phyloP scores from a whole-genome alignment of 257 asterid species.

The Salvia hispanica region DNA sequence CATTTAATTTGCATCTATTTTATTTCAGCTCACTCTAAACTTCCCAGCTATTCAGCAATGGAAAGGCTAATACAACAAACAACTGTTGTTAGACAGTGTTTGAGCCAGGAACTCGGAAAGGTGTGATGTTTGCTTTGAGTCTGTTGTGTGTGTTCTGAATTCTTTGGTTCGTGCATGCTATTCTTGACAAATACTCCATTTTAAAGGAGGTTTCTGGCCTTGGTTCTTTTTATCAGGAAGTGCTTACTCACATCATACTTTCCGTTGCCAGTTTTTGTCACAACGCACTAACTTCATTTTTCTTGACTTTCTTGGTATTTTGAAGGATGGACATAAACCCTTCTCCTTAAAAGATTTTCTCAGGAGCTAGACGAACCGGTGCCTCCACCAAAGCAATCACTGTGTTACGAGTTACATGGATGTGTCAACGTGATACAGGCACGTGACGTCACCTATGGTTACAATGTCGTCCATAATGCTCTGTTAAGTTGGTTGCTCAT shows the following conservation, averaged over 20 bases:
- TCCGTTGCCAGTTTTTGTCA: slow-evolving; percentile 1
- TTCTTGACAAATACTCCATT: not conserved
- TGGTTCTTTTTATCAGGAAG: not conserved
- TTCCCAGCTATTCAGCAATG: slow-evolving; percentile 68
- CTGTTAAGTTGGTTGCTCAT: not conserved
- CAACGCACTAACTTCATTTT: not conserved
- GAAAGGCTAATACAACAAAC: slow-evolving; percentile 88
- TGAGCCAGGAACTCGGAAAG: slow-evolving; percentile 77
- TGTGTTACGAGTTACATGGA: not conserved
- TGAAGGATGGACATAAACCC: slow-evolving; percentile 61
- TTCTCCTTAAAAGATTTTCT: slow-evolving; percentile 77
- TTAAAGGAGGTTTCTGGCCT: not conserved
- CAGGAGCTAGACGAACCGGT: slow-evolving; percentile 46
- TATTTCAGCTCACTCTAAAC: slow-evolving; percentile 66
- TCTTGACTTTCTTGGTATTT: not conserved
- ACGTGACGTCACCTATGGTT: not conserved
- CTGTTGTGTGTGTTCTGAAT: not conserved
- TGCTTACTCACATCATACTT: not conserved
- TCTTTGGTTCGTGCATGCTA: not conserved
- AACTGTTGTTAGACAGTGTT: slow-evolving; percentile 68
- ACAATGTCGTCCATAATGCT: not conserved
- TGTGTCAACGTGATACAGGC: slow-evolving; percentile 20
- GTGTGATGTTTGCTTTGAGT: slow-evolving; percentile 46
- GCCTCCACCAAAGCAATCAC: slow-evolving; percentile 4
- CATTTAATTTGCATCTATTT: slow-evolving; percentile 7